Evolutionary conservation across 495 filamentous ascomycete genomes (phyloP), one percentile per base, ranked within the genome.

Genomic region (Halenospora varia): DNA sequence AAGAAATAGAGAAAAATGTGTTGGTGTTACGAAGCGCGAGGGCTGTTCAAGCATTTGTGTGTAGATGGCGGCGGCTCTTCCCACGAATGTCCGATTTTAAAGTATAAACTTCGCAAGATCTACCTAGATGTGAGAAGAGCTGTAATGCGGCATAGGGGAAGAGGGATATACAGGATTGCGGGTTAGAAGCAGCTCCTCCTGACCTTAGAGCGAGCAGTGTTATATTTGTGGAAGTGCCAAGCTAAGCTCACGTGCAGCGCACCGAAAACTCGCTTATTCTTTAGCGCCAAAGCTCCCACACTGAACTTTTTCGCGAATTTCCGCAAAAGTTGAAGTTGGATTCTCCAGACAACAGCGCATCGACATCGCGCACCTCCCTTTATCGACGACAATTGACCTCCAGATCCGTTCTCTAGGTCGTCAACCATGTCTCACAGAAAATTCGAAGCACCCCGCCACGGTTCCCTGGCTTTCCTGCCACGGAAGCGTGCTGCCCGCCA

Each of bases 401-500:
- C 39, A 39, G 49, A 40, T 52, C 9, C 13, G 53, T 29, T 48
- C 25, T 55, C 42, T 22, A 52, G 23, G 46, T 48, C 64, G 50
- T 51, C 56, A 41, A 48, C 23, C 49, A 79, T 78, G 84, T 85
- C 81, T 76, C 85, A 88, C 79, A 76, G 85, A 76, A 89, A 92
- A 80, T 92, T 81, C 78, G 88, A 82, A 71, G 95, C 95, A 69
- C 95, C 95, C 71, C 90, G 95, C 70, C 95, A 99, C 82, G 95
- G 92, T 79, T 97, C 92, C 66, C 81, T 99, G 77, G 95, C 95
- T 62, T 99, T 88, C 81, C 78, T 99, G 70, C 95, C 95, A 56
- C 83, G 95, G 72, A 99, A 99, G 92, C 86, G 95, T 69, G 92
- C 95, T 64, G 83, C 92, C 75, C 83, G 94, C 71, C 93, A 99